Conservation (phyloP, 352 stramenopile genomes). For the Phytopythium boreale region DNA sequence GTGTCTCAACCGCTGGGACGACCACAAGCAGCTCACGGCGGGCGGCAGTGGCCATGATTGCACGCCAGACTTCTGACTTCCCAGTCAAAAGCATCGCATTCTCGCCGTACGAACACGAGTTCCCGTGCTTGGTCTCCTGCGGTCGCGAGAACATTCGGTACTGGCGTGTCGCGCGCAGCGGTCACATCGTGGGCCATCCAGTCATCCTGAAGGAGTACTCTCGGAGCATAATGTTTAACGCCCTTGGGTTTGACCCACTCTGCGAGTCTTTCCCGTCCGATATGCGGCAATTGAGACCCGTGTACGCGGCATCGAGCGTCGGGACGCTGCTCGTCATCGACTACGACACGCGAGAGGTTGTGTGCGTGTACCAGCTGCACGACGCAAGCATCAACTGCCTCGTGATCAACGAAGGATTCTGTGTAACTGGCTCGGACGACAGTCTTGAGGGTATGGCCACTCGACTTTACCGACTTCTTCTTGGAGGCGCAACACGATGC, state of each 20-base stretch:
- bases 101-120: conserved; percentile 71
- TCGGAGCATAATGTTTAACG: conserved; percentile 78
- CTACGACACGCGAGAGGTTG: conserved; percentile 76
- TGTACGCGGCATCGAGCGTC: conserved; percentile 77
- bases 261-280: conserved; percentile 55
- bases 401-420: conserved; percentile 88
- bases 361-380: conserved; percentile 91
- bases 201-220: conserved; percentile 90
- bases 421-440: conserved; percentile 85
- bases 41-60: conserved; percentile 37
- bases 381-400: conserved; percentile 81
- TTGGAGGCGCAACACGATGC: conserved; percentile 86
- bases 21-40: not conserved
- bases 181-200: conserved; percentile 72
- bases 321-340: conserved; percentile 81
- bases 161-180: conserved; percentile 62
- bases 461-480: conserved; percentile 92
- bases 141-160: conserved; percentile 92
- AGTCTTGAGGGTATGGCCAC: conserved; percentile 89
- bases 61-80: conserved; percentile 87
- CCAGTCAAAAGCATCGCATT: conserved; percentile 69
- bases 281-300: conserved; percentile 42
- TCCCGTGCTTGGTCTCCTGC: conserved; percentile 76
- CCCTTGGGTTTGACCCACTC: conserved; percentile 80
- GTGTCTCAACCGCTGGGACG: not conserved